Conservation (phyloP, 176 grass and related monocot genomes). For the Eleusine coracana region DNA sequence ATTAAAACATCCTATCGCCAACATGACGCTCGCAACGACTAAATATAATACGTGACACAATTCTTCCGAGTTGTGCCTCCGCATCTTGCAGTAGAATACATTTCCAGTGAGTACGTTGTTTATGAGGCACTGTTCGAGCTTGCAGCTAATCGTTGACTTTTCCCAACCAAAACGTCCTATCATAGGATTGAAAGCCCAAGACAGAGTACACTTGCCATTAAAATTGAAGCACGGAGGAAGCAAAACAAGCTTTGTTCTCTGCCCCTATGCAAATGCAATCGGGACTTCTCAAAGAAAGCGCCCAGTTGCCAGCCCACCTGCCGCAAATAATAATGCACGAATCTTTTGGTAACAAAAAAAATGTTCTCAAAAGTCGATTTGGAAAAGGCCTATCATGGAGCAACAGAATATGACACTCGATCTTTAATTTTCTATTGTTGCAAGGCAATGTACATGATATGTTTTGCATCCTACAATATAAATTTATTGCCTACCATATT, state of each 20-base stretch:
- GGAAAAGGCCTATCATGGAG: background rate
- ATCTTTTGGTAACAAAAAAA: background rate
- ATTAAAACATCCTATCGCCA: background rate
- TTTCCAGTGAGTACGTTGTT: background rate
- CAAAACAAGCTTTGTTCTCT: conserved; percentile 33
- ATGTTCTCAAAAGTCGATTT: background rate
- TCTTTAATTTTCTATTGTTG: background rate
- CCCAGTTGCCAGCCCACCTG: conserved; percentile 12
- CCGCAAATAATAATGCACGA: background rate
- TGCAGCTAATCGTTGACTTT: background rate
- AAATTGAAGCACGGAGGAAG: conserved; percentile 2
- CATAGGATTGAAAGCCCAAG: background rate
- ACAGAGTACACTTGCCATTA: background rate
- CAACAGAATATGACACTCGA: background rate
- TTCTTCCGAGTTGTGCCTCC: background rate
- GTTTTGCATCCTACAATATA: background rate
- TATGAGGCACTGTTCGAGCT: background rate
- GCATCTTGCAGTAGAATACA: background rate
- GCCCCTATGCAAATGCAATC: background rate
- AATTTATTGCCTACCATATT: background rate
- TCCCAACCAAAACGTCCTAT: background rate
- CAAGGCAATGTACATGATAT: background rate
- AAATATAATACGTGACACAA: background rate
- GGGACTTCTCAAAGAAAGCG: conserved; percentile 19
- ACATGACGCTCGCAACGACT: background rate